Base-by-base conservation (phyloP, 331 rosid species). In the Pyrus hybrid region DNA sequence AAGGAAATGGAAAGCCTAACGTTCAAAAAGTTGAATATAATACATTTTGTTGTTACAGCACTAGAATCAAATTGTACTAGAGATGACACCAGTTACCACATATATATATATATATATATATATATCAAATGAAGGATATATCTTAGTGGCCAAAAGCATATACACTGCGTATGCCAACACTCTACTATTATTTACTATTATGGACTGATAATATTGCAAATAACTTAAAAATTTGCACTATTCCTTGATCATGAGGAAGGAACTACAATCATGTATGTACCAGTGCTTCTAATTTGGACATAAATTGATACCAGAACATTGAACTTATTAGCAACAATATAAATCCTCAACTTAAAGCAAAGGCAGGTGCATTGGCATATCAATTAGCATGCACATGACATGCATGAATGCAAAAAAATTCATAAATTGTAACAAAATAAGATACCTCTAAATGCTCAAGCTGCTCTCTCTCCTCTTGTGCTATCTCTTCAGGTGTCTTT, bases 401-500 rank as follows among this genome's bases (percentile, higher is more conserved):
- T 5, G 45, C 71, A 61, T 30, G 43, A 63, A 73, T 45, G 22
- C 20, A 61, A n/a, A 21, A 20, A 53, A 2, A 22, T 5, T 61
- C 80, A 84, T n/a, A 13, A 43, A 5, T 56, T 82, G 83, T 32
- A 21, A 43, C 9, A 8, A 70, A 43, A 20, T 30, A 26, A 75
- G 65, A 63, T 86, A 94, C 99, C 97, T 94, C 99, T 75, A 94
- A 68, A 47, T 5, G 56, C 83, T 92, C 93, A 32, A 94, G 82
- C 37, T 79, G 86, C 72, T 92, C 99, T 77, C 91, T 89, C 85
- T 94, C 97, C 83, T 90, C 97, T 76, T 88, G 96, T 49, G 97
- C 97, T 86, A 92, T 86, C 85, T 94, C 97, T 80, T 90, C 97
- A 7, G 91, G 91, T 37, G 97, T 84, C 79, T 92, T 94, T 71